Conservation (phyloP, 2,329 filamentous ascomycete species). For the Diaporthe destruens region DNA sequence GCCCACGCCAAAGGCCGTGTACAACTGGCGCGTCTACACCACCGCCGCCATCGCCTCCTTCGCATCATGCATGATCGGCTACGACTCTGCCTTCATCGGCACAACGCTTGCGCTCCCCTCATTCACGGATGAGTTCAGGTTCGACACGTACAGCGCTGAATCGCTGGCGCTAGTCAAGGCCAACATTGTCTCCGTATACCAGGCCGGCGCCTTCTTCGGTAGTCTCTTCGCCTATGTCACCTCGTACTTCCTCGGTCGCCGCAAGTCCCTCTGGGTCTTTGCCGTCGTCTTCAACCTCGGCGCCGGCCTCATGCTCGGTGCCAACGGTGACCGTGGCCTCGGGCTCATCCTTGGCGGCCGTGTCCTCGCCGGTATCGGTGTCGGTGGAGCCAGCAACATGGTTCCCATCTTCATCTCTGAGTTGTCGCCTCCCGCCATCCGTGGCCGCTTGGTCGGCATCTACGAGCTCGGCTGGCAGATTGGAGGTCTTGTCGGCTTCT, state of each 20-base stretch:
- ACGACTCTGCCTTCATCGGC: constrained; percentile 83
- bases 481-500: constrained; percentile 73
- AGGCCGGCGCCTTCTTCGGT: constrained; percentile 87
- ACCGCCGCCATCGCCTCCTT: constrained; percentile 68
- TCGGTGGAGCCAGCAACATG: constrained; percentile 73
- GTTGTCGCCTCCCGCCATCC: constrained; percentile 71
- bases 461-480: constrained; percentile 76
- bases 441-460: constrained; percentile 74
- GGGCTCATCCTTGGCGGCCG: constrained; percentile 72
- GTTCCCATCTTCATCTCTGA: constrained; percentile 74
- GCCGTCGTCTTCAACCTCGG: constrained; percentile 76
- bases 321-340: constrained; percentile 71
- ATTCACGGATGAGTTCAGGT: constrained; percentile 77
- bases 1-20: constrained; percentile 68
- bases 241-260: constrained; percentile 76
- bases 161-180: constrained; percentile 72
- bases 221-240: constrained; percentile 76
- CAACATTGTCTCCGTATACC: constrained; percentile 86
- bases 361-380: constrained; percentile 73
- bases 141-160: constrained; percentile 61
- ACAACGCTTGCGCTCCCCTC: constrained; percentile 79
- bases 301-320: constrained; percentile 79
- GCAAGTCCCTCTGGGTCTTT: constrained; percentile 73
- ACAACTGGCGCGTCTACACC: constrained; percentile 71
- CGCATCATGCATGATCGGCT: constrained; percentile 69